Evolutionary conservation across 2,329 filamentous ascomycete genomes (phyloP), one percentile per base, ranked within the genome.

Genomic region (Aquanectria penicillioides): DNA sequence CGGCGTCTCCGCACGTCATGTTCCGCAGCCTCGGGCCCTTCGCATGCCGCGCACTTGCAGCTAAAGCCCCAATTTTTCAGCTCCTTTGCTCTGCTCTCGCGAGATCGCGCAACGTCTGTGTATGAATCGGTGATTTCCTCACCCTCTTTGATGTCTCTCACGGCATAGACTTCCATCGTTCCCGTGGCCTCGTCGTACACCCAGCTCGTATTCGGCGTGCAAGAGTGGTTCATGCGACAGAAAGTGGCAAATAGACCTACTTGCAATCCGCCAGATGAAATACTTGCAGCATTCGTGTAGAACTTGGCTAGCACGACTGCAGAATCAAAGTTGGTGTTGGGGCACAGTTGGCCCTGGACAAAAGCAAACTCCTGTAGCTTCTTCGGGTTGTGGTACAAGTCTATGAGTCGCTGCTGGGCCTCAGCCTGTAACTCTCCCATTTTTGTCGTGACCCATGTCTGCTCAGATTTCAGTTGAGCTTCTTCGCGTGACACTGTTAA

Each of bases 111-210:
- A 17, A 59, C 51, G 11, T 59, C 57, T 15, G 49, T 55, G 23
- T 59, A 59, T 8, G 57, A 49, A 17, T 59, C 50, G 17, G 57
- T 59, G 18, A 59, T 54, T 41, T 59, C 57, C 28, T 59, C 57
- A n/a, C 37, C 57, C n/a, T 55, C n/a, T 22, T 12, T 46, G 23
- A 59, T 55, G 26, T 59, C 57, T 34, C 28, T 52, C n/a, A 55
- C 50, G 11, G 57, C 51, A 20, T 49, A 59, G 17, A 59, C 57
- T 15, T 59, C 50, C 57, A 59, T 59, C 29, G 29, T 50, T 12
- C 43, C 50, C 11, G 57, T 41, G 5, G 26, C 20, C 22, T 59
- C 57, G 20, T 59, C 57, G 29, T 43, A 44, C 18, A 59, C 36
- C 57, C 57, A 59, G 29, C 43, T 44, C 7, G 57, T 59, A 29